Percentiles rank a stretch among this genome's conserved stretches.
phyloP scores from a whole-genome alignment of 2,329 filamentous ascomycete genomes.

The Exophiala sp. region DNA sequence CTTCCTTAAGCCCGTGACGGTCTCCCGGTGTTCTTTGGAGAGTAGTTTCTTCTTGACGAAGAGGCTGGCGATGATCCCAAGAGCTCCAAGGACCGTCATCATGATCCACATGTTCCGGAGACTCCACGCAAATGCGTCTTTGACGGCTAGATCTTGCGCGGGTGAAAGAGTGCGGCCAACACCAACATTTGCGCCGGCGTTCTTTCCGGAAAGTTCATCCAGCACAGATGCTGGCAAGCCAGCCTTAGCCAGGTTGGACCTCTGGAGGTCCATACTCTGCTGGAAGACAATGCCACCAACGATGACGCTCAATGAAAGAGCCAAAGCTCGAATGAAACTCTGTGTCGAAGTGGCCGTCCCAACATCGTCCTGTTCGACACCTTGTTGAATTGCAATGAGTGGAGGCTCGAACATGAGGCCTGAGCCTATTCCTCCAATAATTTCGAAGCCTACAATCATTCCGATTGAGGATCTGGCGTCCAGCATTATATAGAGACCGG shows the following conservation, averaged over 20 bases:
- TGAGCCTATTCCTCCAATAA: constrained; percentile 41
- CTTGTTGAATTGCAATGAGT: constrained; percentile 55
- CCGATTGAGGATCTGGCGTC: constrained; percentile 43
- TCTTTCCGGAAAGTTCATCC: constrained; percentile 21
- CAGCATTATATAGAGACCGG: constrained; percentile 47
- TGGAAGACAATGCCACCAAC: constrained; percentile 53
- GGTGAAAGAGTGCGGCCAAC: constrained; percentile 28
- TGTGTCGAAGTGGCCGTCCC: constrained; percentile 62
- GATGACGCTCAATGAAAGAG: constrained; percentile 57
- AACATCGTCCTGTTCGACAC: constrained; percentile 45
- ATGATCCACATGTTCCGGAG: constrained; percentile 52
- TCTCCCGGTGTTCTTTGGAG: constrained; percentile 40
- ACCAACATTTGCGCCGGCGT: constrained; percentile 32
- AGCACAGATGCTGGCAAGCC: constrained; percentile 27
- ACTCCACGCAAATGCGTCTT: constrained; percentile 40
- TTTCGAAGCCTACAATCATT: constrained; percentile 41
- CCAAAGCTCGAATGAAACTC: constrained; percentile 57
- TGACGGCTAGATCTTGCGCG: constrained; percentile 37
- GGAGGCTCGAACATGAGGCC: constrained; percentile 55
- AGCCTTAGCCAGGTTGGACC: constrained; percentile 23
- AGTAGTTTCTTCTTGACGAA: constrained; percentile 39
- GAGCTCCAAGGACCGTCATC: constrained; percentile 16
- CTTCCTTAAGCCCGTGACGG: constrained; percentile 44
- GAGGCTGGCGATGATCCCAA: constrained; percentile 28
- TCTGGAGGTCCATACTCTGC: constrained; percentile 33